These are phyloP conservation scores for Cerrena zonata DNA, from an alignment of 1,284 basidiomycete species.

Conservation along the genomic window DNA sequence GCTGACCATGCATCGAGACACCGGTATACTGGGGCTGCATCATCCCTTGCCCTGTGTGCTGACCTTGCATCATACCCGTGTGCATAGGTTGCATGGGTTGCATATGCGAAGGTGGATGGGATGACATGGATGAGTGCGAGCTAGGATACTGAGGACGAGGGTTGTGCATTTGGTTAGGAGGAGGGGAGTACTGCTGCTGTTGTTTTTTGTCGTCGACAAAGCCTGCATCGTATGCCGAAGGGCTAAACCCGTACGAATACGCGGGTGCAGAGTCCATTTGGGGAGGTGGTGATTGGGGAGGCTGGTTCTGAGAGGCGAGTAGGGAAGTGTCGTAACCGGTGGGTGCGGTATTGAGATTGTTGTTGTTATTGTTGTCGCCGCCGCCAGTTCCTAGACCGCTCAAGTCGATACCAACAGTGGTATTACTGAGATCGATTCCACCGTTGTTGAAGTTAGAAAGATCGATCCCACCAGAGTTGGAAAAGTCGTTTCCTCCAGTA, in stretches of 20 bases:
- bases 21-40: background rate
- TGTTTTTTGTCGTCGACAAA: background rate
- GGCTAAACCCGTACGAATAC: background rate
- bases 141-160: background rate
- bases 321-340: background rate
- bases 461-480: background rate
- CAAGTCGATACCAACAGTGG: too few species aligned
- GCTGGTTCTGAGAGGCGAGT: background rate
- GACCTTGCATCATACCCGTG: background rate
- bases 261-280: too few species aligned
- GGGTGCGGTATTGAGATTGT: background rate
- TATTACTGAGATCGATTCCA: background rate
- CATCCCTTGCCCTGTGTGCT: background rate
- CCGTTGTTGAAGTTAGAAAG: background rate
- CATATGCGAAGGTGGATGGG: background rate
- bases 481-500: too few species aligned
- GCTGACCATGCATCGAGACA: background rate
- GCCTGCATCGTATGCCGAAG: background rate
- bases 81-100: background rate
- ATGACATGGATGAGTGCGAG: background rate
- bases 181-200: background rate
- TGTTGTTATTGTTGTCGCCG: background rate
- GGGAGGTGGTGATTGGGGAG: background rate
- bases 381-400: background rate
- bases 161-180: background rate